phyloP scores from a whole-genome alignment of 2,329 filamentous ascomycete genomes.

The Apiospora sp. region DNA sequence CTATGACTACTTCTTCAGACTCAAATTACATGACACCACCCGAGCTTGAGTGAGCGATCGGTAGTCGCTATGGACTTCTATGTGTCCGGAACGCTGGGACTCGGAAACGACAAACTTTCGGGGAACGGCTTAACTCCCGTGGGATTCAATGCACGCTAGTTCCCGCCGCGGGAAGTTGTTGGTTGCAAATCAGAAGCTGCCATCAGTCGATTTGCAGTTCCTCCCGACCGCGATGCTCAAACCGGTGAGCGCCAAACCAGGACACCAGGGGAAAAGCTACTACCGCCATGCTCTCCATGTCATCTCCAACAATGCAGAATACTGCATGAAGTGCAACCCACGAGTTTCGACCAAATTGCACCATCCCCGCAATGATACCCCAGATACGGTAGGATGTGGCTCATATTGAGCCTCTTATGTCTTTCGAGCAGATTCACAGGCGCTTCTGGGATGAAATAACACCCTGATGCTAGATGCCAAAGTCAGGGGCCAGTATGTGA shows the following conservation, averaged over 20 bases:
- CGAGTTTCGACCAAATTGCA: constrained; percentile 1
- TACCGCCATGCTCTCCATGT: not conserved
- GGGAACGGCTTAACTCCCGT: too few relatives aligned
- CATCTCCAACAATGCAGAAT: constrained; percentile 2
- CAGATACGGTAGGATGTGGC: not conserved
- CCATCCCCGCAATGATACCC: not conserved
- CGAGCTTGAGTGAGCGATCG: not conserved
- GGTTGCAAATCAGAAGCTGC: not conserved
- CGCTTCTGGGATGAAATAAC: not conserved
- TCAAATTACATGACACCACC: not conserved
- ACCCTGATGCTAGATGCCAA: not conserved
- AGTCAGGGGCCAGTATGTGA: not conserved
- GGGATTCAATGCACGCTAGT: not conserved
- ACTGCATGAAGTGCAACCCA: constrained; percentile 1
- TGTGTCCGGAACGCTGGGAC: not conserved
- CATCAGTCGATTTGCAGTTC: not conserved
- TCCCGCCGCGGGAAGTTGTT: not conserved
- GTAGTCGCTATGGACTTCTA: not conserved
- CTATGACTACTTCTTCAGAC: not conserved
- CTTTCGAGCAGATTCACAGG: not conserved
- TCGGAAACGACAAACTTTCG: not conserved
- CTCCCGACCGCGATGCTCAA: not conserved
- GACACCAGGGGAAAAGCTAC: not conserved
- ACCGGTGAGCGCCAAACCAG: not conserved
- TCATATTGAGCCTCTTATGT: not conserved